Conservation (phyloP, 1,284 basidiomycete genomes). For the Abortiporus biennis region DNA sequence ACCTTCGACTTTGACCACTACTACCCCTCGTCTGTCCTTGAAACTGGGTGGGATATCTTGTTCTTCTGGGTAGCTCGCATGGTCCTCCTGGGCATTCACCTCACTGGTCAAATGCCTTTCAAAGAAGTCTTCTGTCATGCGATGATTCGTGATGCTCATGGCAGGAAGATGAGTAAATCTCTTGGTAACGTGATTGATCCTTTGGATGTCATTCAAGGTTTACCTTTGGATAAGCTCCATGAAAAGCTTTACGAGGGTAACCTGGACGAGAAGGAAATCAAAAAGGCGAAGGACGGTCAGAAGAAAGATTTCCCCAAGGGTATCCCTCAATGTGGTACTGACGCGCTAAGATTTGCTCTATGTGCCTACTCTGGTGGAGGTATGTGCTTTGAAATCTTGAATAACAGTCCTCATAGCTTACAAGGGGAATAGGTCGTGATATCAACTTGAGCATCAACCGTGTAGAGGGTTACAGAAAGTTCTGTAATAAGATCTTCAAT, state of each 20-base stretch:
- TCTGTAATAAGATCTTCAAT: slow-evolving; percentile 99
- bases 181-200: slow-evolving; percentile 99
- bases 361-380: slow-evolving; percentile 93
- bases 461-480: slow-evolving; percentile 99
- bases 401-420: neutral
- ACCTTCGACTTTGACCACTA: slow-evolving; percentile 65
- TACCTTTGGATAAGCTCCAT: slow-evolving; percentile 81
- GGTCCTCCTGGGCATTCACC: slow-evolving; percentile 89
- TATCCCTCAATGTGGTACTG: slow-evolving; percentile 97
- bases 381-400: slow-evolving; percentile 25
- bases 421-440: slow-evolving; percentile 76
- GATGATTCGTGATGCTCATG: slow-evolving; percentile 98
- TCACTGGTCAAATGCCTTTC: slow-evolving; percentile 93
- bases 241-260: slow-evolving; percentile 89
- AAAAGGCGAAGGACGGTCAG: slow-evolving; percentile 90
- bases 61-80: slow-evolving; percentile 99
- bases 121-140: slow-evolving; percentile 98
- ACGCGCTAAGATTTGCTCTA: slow-evolving; percentile 92
- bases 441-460: slow-evolving; percentile 95
- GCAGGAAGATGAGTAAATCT: slow-evolving; percentile 98
- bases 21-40: slow-evolving; percentile 87
- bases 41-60: slow-evolving; percentile 99
- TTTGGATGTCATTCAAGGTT: slow-evolving; percentile 90
- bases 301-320: slow-evolving; percentile 99
- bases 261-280: slow-evolving; percentile 90